Conservation (phyloP, 805 yeast species). For the Candida montana region DNA sequence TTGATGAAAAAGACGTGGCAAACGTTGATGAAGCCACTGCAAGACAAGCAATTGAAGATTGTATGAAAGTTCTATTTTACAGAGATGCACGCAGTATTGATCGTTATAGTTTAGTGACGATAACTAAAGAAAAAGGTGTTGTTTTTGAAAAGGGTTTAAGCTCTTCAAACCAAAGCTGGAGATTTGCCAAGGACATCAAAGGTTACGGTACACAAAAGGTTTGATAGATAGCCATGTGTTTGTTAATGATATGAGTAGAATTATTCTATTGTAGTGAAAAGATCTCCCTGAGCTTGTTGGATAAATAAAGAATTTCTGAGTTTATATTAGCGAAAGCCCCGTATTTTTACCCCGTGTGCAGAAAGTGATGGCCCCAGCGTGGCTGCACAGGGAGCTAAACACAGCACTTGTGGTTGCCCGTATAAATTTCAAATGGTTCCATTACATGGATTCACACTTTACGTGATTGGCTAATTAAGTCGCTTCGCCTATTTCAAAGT, state of each 20-base stretch:
- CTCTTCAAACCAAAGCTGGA: slow-evolving; percentile 81
- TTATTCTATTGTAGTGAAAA: too few species aligned
- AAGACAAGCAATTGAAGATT: slow-evolving; percentile 65
- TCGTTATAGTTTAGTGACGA: slow-evolving; percentile 73
- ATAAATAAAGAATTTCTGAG: too few species aligned
- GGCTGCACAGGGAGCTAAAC: too few species aligned
- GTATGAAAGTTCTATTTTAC: slow-evolving; percentile 92
- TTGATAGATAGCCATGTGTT: background rate
- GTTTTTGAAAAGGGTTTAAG: slow-evolving; percentile 59
- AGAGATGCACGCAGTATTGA: slow-evolving; percentile 94
- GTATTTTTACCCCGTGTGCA: too few species aligned
- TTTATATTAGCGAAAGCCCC: too few species aligned
- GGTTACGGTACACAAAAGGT: slow-evolving; percentile 82
- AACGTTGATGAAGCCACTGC: slow-evolving; percentile 73
- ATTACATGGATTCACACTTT: too few species aligned
- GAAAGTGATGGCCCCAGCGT: too few species aligned
- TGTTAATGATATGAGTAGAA: background rate
- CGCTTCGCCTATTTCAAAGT: too few species aligned
- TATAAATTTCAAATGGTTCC: too few species aligned
- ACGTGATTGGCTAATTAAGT: too few species aligned
- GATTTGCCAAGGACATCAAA: slow-evolving; percentile 77
- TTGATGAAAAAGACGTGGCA: slow-evolving; percentile 67
- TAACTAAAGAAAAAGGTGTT: slow-evolving; percentile 59
- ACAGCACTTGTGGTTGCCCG: too few species aligned
- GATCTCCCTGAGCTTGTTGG: too few species aligned